phyloP scores from a whole-genome alignment of 1,284 basidiomycete species.

The Xerocomus nothofagi region DNA sequence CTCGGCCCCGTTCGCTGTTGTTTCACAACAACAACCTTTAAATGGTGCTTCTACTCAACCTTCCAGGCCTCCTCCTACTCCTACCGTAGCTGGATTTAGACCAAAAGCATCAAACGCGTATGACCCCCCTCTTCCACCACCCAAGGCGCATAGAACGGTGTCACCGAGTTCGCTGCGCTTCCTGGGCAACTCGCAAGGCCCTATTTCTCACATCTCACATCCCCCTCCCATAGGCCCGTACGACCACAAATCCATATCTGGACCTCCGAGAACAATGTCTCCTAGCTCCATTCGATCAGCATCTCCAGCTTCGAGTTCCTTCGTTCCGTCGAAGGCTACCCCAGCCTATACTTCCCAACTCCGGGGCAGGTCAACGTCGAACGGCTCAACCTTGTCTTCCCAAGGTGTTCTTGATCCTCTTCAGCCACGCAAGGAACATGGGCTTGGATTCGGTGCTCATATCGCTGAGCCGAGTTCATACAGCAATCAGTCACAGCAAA shows the following conservation, averaged over 20 bases:
- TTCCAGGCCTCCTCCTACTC: conserved; percentile 38
- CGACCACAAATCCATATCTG: conserved; percentile 20
- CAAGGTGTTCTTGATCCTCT: conserved; percentile 29
- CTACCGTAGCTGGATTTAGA: conserved; percentile 44
- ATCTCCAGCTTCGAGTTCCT: conserved; percentile 29
- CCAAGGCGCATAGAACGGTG: conserved; percentile 39
- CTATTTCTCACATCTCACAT: conserved; percentile 11
- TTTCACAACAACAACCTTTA: conserved; percentile 14
- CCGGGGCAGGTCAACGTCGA: conserved; percentile 49
- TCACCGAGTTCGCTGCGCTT: conserved; percentile 32
- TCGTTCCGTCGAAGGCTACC: conserved; percentile 21
- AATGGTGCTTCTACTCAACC: conserved; percentile 22
- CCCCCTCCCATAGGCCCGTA: conserved; percentile 17
- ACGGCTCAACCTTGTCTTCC: conserved; percentile 47
- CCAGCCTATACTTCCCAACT: conserved; percentile 22
- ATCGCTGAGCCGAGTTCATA: conserved; percentile 23
- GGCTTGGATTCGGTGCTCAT: conserved; percentile 26
- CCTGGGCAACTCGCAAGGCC: conserved; percentile 13
- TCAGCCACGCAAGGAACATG: conserved; percentile 31
- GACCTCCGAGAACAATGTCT: conserved; percentile 35
- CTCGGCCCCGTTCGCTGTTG: conserved; percentile 17
- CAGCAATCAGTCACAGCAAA: conserved; percentile 14
- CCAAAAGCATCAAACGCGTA: conserved; percentile 74
- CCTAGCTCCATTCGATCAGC: conserved; percentile 36
- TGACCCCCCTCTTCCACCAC: conserved; percentile 71